Evolutionary conservation across 331 rosid genomes (phyloP).

Genomic region (Spiraea crenata): DNA sequence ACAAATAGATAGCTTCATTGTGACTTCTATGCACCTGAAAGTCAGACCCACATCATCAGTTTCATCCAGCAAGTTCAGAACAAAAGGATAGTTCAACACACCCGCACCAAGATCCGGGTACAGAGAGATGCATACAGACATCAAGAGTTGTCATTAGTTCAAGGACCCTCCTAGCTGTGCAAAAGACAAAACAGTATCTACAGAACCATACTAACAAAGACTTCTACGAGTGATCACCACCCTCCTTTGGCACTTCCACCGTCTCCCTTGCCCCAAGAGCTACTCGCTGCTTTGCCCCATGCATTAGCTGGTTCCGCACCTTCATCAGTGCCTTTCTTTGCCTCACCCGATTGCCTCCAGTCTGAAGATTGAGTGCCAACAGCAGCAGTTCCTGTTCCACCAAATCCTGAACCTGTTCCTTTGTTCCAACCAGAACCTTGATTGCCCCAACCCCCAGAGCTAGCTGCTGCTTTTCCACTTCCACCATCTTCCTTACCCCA

Average conservation of each 20-base stretch:
- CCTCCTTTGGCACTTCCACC: constrained; percentile 40
- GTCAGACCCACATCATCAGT: background rate
- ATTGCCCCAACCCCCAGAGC: no score
- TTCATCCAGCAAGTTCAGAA: background rate
- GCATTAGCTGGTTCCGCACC: constrained; percentile 8
- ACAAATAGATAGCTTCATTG: background rate
- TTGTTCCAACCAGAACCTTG: no score
- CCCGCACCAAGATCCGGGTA: background rate
- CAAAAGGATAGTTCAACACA: constrained; percentile 1
- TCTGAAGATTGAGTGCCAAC: constrained; percentile 31
- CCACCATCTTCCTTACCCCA: constrained; percentile 39
- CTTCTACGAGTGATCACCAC: constrained; percentile 37
- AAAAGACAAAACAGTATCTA: background rate
- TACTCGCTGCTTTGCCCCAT: constrained; percentile 8
- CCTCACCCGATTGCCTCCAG: constrained; percentile 36
- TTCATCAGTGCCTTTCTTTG: constrained; percentile 38
- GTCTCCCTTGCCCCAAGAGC: constrained; percentile 45
- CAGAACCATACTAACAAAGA: background rate
- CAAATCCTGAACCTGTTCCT: no score
- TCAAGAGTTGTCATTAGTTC: background rate
- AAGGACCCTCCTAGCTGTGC: background rate
- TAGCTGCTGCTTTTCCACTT: background rate
- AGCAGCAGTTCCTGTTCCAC: background rate
- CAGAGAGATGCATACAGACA: background rate
- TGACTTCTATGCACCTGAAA: background rate